Evolutionary conservation across 306 rosid species (phyloP), one percentile per base, ranked within the genome.

Genomic region (Albizia julibrissin): DNA sequence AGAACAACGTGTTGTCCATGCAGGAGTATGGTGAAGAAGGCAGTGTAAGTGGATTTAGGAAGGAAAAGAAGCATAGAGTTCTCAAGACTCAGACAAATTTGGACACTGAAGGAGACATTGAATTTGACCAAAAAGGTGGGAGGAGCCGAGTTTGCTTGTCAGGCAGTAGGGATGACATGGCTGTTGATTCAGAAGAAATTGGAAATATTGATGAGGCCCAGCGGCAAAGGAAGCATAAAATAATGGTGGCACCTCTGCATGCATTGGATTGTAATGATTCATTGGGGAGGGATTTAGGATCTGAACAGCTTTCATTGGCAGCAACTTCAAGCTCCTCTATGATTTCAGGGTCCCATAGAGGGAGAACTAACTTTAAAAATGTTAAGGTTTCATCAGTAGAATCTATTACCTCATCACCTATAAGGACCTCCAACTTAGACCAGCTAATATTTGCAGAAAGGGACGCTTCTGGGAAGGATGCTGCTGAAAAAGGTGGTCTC

Each of bases 291-390:
- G 83, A 87, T 83, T 68, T 88, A 76, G 88, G 79, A 62, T 77
- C 78, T 82, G 85, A 85, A 66, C 82, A 81, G 24, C 83, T 85
- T 84, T 88, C 89, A 26, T 15, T 67, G 75, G 92, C 89, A 58
- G 90, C 92, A 59, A 86, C 88, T 77, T 94, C 98, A 79, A 92
- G 91, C 88, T 92, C 94, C 81, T 94, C 98, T 69, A 91, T 92
- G 87, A 83, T 88, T 78, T 92, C 97, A 54, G 86, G 90, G 40
- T 89, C 90, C 79, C 84, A 70, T 79, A 86, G 74, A 86, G 81
- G 50, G 18, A 88, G 87, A 75, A 86, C 85, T 79, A 82, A 91
- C 75, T 61, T 85, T 84, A 90, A 84, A 76, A 91, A 87, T 58
- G 87, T 82, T 69, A 90, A 83, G 84, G 87, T 85, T 73, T 94